Percentiles rank a stretch among this genome's conserved stretches.
phyloP scores from a whole-genome alignment of 225 moss, liverwort and hornwort species.

The Sphagnum tenellum region DNA sequence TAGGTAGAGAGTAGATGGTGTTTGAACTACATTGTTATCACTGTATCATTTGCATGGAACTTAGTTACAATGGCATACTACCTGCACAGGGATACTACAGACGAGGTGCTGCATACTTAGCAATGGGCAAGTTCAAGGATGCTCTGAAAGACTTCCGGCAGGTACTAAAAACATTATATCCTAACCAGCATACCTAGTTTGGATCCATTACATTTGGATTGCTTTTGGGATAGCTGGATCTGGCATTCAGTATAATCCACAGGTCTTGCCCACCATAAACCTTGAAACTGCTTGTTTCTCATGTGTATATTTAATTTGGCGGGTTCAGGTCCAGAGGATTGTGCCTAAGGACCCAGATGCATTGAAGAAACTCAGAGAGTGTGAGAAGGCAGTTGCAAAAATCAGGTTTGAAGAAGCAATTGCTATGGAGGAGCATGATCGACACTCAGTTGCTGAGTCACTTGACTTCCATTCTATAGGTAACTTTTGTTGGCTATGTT shows the following conservation, averaged over 20 bases:
- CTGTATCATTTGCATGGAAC: too few species aligned
- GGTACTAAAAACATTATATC: slow-evolving; percentile 21
- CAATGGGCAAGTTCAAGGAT: slow-evolving; percentile 90
- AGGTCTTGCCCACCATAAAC: too few species aligned
- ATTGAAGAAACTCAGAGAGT: slow-evolving; percentile 77
- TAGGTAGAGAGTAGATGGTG: too few species aligned
- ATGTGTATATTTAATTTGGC: not conserved
- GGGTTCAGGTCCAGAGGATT: slow-evolving; percentile 68
- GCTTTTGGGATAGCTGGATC: too few species aligned
- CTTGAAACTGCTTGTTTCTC: too few species aligned
- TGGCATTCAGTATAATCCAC: too few species aligned
- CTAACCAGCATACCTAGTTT: too few species aligned
- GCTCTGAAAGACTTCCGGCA: slow-evolving; percentile 92
- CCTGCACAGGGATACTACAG: slow-evolving; percentile 83
- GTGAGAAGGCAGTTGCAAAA: slow-evolving; percentile 85
- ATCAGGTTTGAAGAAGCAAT: slow-evolving; percentile 91
- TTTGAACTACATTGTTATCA: too few species aligned
- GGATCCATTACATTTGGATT: too few species aligned
- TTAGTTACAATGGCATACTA: too few species aligned
- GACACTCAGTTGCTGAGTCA: slow-evolving; percentile 52
- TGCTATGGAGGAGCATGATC: slow-evolving; percentile 43
- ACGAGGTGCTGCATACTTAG: slow-evolving; percentile 88
- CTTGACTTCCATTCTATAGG: slow-evolving; percentile 74
- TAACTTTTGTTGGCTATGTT: slow-evolving; percentile 5
- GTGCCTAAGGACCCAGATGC: slow-evolving; percentile 98